phyloP scores from a whole-genome alignment of 2,329 filamentous ascomycete species.

The Anthostomella pinea region DNA sequence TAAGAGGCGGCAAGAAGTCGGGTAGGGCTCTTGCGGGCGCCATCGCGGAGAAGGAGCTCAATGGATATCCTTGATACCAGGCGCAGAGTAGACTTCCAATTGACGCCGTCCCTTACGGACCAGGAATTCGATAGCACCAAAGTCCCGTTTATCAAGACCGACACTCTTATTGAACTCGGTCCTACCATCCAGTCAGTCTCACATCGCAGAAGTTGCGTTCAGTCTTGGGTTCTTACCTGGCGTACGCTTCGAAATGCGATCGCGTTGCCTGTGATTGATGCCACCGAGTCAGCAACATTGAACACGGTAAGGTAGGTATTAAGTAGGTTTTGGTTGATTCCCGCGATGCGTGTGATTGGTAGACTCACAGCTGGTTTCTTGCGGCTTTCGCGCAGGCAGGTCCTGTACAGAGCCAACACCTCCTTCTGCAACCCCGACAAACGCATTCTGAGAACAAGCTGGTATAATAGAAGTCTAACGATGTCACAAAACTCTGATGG shows the following conservation, averaged over 20 bases:
- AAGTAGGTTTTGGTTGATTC: too few relatives aligned
- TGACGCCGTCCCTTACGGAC: constrained; percentile 78
- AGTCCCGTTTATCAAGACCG: constrained; percentile 75
- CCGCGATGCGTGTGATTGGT: too few relatives aligned
- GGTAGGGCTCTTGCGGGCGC: background rate
- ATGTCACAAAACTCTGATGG: too few relatives aligned
- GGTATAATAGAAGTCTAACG: too few relatives aligned
- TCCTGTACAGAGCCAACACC: constrained; percentile 80
- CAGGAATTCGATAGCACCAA: constrained; percentile 80
- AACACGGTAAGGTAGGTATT: too few relatives aligned
- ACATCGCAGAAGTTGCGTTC: too few relatives aligned
- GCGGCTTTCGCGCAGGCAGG: constrained; percentile 76
- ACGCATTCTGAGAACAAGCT: constrained; percentile 37
- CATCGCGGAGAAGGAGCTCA: too few relatives aligned
- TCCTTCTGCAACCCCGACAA: constrained; percentile 89
- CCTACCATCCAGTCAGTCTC: constrained; percentile 41
- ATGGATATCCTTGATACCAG: constrained; percentile 74
- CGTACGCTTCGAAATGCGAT: constrained; percentile 61
- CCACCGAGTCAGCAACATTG: too few relatives aligned
- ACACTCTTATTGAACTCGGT: constrained; percentile 73
- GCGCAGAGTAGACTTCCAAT: constrained; percentile 76
- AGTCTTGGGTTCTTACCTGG: constrained; percentile 47
- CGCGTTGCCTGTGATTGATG: constrained; percentile 49
- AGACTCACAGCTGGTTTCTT: constrained; percentile 70
- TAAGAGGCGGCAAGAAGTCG: too few relatives aligned